Percentiles rank a stretch among this genome's conserved stretches.
Evolutionary conservation across 768 basidiomycete genomes (phyloP).

Genomic region (Mycena floridula): DNA sequence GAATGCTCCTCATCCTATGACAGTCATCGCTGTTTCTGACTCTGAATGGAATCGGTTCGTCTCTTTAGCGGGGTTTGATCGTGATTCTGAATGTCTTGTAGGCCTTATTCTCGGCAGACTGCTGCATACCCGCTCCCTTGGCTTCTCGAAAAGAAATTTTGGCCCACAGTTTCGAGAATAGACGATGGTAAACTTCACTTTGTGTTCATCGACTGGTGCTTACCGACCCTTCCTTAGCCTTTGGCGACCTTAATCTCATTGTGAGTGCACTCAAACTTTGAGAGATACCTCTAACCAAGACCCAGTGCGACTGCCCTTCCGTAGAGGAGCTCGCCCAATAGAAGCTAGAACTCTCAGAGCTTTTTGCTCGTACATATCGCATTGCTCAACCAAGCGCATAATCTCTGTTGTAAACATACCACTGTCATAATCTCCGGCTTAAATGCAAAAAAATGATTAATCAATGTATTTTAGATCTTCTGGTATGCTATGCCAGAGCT

Average conservation of each 20-base stretch:
- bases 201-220: background rate
- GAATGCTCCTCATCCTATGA: slow-evolving; percentile 90
- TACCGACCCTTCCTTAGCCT: slow-evolving; percentile 44
- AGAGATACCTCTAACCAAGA: background rate
- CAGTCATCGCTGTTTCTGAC: slow-evolving; percentile 64
- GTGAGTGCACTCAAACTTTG: slow-evolving; percentile 37
- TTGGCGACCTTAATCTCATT: slow-evolving; percentile 87
- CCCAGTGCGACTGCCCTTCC: slow-evolving; percentile 78
- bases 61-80: background rate
- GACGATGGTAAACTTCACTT: slow-evolving; percentile 71
- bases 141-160: slow-evolving; percentile 88
- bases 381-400: slow-evolving; percentile 65
- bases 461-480: slow-evolving; percentile 19
- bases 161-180: slow-evolving; percentile 89
- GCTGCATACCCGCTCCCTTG: slow-evolving; percentile 89
- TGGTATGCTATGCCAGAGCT: slow-evolving; percentile 27
- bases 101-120: slow-evolving; percentile 83
- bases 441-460: too few species aligned
- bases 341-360: slow-evolving; percentile 14
- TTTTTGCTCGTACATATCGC: slow-evolving; percentile 24
- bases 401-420: slow-evolving; percentile 17
- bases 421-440: too few species aligned
- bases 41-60: slow-evolving; percentile 81
- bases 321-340: slow-evolving; percentile 67
- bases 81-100: slow-evolving; percentile 19